Conservation (phyloP, 441 rosid genomes). For the Hura crepitans region DNA sequence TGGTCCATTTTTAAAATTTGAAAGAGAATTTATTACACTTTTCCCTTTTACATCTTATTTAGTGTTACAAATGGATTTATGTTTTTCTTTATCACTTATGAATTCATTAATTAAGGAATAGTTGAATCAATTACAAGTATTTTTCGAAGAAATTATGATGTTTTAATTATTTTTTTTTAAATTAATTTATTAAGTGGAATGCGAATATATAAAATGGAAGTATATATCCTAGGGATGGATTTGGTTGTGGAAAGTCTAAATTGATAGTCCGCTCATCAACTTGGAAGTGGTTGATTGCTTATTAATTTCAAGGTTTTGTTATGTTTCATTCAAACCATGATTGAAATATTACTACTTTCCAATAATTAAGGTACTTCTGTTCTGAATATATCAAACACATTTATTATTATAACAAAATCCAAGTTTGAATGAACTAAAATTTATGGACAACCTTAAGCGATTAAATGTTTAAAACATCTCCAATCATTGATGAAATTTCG, state of each 20-base stretch:
- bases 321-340: neutral
- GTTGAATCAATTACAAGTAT: too few species aligned
- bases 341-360: neutral
- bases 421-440: neutral
- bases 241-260: constrained; percentile 27
- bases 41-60: too few species aligned
- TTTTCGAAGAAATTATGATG: too few species aligned
- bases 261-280: constrained; percentile 35
- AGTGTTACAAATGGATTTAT: too few species aligned
- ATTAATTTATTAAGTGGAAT: too few species aligned
- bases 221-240: too few species aligned
- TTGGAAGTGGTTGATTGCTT: constrained; percentile 20
- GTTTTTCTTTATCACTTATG: too few species aligned
- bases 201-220: too few species aligned
- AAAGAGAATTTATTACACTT: too few species aligned
- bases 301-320: neutral
- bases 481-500: neutral
- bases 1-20: too few species aligned
- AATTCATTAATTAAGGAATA: too few species aligned
- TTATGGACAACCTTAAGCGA: neutral
- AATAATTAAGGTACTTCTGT: neutral
- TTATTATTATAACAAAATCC: neutral
- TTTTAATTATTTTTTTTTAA: too few species aligned
- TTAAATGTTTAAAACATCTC: neutral
- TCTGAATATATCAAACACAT: neutral